A percentile compares a stretch with the other conserved stretches of the same genome.
Evolutionary conservation across 2,329 filamentous ascomycete species (phyloP).

Genomic region (Zymoseptoria pseudotritici): DNA sequence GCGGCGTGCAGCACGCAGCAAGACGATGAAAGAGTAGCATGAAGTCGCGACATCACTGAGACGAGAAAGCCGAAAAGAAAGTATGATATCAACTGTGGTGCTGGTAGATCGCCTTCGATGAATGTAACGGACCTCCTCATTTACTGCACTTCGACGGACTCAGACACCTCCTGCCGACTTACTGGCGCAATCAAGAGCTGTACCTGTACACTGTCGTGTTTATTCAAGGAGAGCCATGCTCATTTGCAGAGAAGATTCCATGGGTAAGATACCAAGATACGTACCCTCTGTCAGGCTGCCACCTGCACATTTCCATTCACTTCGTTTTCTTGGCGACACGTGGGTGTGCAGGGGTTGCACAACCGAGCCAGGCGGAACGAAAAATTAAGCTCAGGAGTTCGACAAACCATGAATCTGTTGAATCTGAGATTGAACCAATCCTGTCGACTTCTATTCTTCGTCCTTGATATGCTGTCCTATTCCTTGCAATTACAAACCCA

Average conservation of each 20-base stretch:
- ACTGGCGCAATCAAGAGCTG: too few relatives aligned
- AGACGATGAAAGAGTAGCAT: not conserved
- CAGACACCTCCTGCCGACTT: too few relatives aligned
- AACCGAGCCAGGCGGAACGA: not conserved
- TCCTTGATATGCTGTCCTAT: not conserved
- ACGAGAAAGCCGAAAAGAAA: not conserved
- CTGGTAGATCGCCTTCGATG: not conserved
- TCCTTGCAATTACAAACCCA: constrained; percentile 16
- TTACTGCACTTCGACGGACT: too few relatives aligned
- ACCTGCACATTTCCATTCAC: not conserved
- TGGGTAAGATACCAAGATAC: too few relatives aligned
- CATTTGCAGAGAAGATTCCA: too few relatives aligned
- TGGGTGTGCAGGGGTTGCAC: not conserved
- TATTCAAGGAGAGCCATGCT: too few relatives aligned
- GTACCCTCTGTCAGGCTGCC: not conserved
- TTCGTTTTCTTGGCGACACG: not conserved
- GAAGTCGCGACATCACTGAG: not conserved
- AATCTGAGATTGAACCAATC: not conserved
- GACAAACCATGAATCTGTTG: not conserved
- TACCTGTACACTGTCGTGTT: too few relatives aligned
- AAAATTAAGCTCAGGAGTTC: not conserved
- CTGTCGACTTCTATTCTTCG: not conserved
- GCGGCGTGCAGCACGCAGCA: not conserved
- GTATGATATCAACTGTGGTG: not conserved
- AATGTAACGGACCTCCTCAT: too few relatives aligned